A percentile compares a stretch with the other conserved stretches of the same genome.
phyloP scores from a whole-genome alignment of 495 filamentous ascomycete species.

The Cenococcum geophilum region DNA sequence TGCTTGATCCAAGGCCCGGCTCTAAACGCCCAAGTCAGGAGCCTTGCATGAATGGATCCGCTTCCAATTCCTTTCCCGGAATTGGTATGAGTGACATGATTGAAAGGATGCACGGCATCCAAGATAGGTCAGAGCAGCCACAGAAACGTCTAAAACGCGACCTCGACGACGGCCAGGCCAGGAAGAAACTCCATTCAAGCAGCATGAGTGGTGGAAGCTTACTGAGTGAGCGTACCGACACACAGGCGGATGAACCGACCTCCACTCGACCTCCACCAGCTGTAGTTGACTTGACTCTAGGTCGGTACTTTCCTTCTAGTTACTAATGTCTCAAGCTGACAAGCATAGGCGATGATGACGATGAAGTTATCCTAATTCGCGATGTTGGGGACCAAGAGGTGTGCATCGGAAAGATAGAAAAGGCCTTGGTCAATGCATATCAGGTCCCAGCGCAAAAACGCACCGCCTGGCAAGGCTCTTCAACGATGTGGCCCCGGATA shows the following conservation, averaged over 20 bases:
- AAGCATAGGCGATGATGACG: constrained; percentile 40
- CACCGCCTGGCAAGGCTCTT: constrained; percentile 46
- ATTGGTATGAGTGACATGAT: constrained; percentile 47
- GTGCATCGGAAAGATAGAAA: constrained; percentile 76
- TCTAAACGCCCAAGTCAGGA: constrained; percentile 13
- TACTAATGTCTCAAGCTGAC: neutral
- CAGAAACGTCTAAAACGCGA: constrained; percentile 60
- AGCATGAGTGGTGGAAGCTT: constrained; percentile 48
- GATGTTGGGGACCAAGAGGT: constrained; percentile 56
- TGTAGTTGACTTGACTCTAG: constrained; percentile 13
- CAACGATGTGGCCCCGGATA: constrained; percentile 61
- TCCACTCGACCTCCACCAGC: neutral
- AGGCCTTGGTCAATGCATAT: constrained; percentile 60
- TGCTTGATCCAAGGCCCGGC: constrained; percentile 34
- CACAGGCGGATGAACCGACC: neutral
- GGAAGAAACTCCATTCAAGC: constrained; percentile 40
- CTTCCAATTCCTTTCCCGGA: neutral
- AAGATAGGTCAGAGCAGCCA: constrained; percentile 54
- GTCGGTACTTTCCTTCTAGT: neutral
- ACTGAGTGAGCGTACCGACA: constrained; percentile 39
- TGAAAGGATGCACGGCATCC: constrained; percentile 67
- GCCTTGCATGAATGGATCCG: neutral
- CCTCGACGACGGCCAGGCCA: constrained; percentile 32
- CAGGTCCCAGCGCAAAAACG: constrained; percentile 60
- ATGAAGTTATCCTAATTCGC: constrained; percentile 46